phyloP scores from a whole-genome alignment of 2,329 filamentous ascomycete genomes.

The Botrytis galanthina region DNA sequence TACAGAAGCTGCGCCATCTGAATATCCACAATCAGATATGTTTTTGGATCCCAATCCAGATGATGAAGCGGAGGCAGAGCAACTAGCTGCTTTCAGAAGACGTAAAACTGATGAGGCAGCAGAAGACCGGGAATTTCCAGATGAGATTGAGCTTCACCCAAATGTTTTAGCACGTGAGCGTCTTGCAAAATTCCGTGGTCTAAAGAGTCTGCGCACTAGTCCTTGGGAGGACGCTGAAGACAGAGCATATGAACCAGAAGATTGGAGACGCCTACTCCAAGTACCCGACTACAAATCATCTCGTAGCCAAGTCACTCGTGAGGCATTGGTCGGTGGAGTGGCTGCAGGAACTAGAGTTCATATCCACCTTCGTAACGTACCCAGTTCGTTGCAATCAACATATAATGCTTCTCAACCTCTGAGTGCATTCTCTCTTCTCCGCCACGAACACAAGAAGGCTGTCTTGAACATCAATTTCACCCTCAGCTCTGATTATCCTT shows the following conservation, averaged over 20 bases:
- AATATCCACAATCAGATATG: constrained; percentile 92
- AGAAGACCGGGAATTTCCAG: constrained; percentile 92
- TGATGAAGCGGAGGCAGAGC: constrained; percentile 74
- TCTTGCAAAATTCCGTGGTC: constrained; percentile 78
- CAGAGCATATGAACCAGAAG: constrained; percentile 78
- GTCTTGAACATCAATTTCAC: constrained; percentile 87
- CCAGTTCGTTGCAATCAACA: constrained; percentile 51
- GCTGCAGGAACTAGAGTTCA: constrained; percentile 79
- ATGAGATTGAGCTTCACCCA: constrained; percentile 93
- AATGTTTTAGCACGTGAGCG: constrained; percentile 83
- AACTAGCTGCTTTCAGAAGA: constrained; percentile 77
- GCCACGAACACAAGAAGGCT: constrained; percentile 93
- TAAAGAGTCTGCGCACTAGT: constrained; percentile 88
- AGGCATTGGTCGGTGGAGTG: constrained; percentile 86
- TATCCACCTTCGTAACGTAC: constrained; percentile 66
- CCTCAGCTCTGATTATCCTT: constrained; percentile 71
- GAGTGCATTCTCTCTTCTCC: constrained; percentile 79
- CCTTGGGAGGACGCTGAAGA: constrained; percentile 90
- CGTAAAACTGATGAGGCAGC: constrained; percentile 77
- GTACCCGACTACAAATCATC: constrained; percentile 88
- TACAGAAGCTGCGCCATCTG: constrained; percentile 77
- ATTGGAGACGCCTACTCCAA: constrained; percentile 82
- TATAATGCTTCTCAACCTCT: constrained; percentile 59
- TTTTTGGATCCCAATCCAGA: constrained; percentile 75
- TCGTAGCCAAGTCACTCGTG: constrained; percentile 71